phyloP scores from a whole-genome alignment of 1,284 basidiomycete species.

The Cryptococcus maquisensis region DNA sequence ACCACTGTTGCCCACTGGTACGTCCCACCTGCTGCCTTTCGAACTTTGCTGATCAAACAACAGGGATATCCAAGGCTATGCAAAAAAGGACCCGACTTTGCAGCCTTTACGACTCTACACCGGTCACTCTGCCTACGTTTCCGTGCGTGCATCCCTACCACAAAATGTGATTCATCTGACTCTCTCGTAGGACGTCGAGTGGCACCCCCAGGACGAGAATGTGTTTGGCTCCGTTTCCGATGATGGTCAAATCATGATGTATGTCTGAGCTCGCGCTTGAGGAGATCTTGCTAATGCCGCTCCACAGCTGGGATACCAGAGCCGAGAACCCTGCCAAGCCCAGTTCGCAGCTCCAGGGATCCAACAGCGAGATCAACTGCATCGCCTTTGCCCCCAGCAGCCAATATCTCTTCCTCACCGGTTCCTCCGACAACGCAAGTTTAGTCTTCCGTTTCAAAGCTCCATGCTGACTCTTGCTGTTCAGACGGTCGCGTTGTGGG shows the following conservation, averaged over 20 bases:
- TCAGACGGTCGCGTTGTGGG: slow-evolving; percentile 84
- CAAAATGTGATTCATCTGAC: slow-evolving; percentile 10
- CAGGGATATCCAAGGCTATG: slow-evolving; percentile 89
- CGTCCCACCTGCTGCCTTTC: slow-evolving; percentile 22
- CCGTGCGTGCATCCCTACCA: slow-evolving; percentile 57
- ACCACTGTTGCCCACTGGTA: slow-evolving; percentile 94
- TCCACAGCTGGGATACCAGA: slow-evolving; percentile 86
- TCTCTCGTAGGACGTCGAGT: slow-evolving; percentile 81
- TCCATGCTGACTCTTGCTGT: not conserved
- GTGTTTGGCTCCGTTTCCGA: slow-evolving; percentile 96
- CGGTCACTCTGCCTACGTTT: slow-evolving; percentile 85
- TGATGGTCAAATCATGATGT: slow-evolving; percentile 91
- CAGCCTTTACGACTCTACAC: slow-evolving; percentile 78
- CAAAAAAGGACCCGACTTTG: slow-evolving; percentile 71
- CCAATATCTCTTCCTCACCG: slow-evolving; percentile 84
- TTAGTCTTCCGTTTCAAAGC: not conserved
- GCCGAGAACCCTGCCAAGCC: slow-evolving; percentile 60
- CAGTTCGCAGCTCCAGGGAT: slow-evolving; percentile 72
- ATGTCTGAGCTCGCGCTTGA: slow-evolving; percentile 31
- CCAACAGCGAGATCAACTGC: slow-evolving; percentile 84
- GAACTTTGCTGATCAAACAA: not conserved
- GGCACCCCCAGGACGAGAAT: slow-evolving; percentile 80
- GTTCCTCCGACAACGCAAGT: slow-evolving; percentile 83
- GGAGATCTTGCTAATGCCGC: not conserved
- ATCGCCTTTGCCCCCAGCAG: slow-evolving; percentile 83